Evolutionary conservation across 1,284 basidiomycete species (phyloP).

Genomic region (Boletus semigastroideus): DNA sequence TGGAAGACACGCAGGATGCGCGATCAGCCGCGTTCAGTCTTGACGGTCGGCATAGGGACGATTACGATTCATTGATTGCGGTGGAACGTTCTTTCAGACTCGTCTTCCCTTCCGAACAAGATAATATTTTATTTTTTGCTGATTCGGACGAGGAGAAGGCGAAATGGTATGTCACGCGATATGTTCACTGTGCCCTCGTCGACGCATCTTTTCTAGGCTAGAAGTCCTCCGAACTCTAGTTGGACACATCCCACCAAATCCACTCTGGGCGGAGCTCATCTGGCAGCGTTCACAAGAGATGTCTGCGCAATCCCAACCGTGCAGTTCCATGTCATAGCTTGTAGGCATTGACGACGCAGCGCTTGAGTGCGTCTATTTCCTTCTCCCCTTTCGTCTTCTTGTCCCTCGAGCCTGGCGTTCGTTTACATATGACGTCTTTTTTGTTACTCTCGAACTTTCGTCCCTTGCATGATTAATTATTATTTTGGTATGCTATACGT

Average conservation of each 20-base stretch:
- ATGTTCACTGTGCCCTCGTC: neutral
- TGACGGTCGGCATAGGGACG: slow-evolving; percentile 48
- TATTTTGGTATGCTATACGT: slow-evolving; percentile 20
- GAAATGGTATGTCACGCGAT: slow-evolving; percentile 66
- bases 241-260: slow-evolving; percentile 85
- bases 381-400: slow-evolving; percentile 8
- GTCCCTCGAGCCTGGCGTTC: slow-evolving; percentile 1
- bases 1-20: slow-evolving; percentile 75
- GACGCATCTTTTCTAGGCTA: slow-evolving; percentile 54
- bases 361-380: neutral
- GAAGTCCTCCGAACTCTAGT: slow-evolving; percentile 78
- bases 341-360: neutral
- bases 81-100: slow-evolving; percentile 88
- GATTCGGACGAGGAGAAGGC: slow-evolving; percentile 89
- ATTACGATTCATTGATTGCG: slow-evolving; percentile 71
- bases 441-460: slow-evolving; percentile 1
- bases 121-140: slow-evolving; percentile 89
- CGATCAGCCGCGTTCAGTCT: slow-evolving; percentile 46
- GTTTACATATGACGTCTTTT: slow-evolving; percentile 3
- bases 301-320: slow-evolving; percentile 18
- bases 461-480: neutral
- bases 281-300: slow-evolving; percentile 70
- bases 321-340: slow-evolving; percentile 7
- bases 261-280: slow-evolving; percentile 86
- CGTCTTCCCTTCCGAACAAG: slow-evolving; percentile 76